Base-by-base conservation (phyloP, 306 rosid species). In the Ormosia semicastrata region DNA sequence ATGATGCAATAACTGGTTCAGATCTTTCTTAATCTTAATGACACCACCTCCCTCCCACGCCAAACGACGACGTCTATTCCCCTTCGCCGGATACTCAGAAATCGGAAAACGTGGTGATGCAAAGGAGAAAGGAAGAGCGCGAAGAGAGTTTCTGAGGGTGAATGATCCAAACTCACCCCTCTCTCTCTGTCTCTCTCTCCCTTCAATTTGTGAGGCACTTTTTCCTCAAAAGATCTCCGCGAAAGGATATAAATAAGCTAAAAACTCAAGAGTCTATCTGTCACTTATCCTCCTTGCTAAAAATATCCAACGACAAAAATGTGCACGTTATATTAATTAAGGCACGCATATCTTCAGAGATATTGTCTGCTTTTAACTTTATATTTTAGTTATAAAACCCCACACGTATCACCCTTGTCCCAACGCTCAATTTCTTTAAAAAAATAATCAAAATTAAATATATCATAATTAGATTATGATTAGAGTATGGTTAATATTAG, bases 21-120 rank as follows among this genome's bases (percentile, higher is more conserved):
- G 15, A 50, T 67, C 46, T 33, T 46, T 15, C 3, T 44, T 44
- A 2, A 11, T 78, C 66, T 49, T 49, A 30, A 59, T 18, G 32
- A 8, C 3, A 7, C 62, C 74, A 68, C 76, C 62, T 46, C 77
- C 32, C 1, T 37, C 34, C 36, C 17, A 60, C 77, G 56, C 56
- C 0, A 73, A 81, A 81, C 75, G 75, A 75, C 70, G 85, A n/a
- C 81, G 75, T 65, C 17, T 30, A 53, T 76, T 18, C 14, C 52
- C n/a, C 37, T 54, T 32, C 60, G 6, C 14, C 68, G 4, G 24
- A 52, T 14, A 15, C 12, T 13, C 60, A 34, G 80, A 32, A 14
- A 50, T 11, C 3, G 33, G 14, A 56, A 43, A 36, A 44, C 0
- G 18, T 7, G 68, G 57, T 29, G 78, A 46, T 79, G 70, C 39